Evolutionary conservation across 208 protist genomes (phyloP), one percentile per base, ranked within the genome.

Genomic region (Naegleria lovaniensis): DNA sequence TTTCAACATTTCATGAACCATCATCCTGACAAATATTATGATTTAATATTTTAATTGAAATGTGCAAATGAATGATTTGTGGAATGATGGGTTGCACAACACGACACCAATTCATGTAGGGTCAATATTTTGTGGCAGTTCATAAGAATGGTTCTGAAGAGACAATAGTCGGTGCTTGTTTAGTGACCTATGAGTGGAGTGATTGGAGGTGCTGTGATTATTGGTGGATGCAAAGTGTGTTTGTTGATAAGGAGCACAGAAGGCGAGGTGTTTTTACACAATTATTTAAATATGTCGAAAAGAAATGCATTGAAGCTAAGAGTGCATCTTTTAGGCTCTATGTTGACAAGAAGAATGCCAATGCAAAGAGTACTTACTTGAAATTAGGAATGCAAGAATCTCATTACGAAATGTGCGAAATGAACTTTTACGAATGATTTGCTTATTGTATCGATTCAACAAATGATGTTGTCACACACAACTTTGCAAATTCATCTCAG

Each of bases 211-310:
- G 83, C 38, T 29, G 5, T 29, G 22, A 87, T 51, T 87, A 87
- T 87, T 87, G 29, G 29, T 87, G 43, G 11, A 48, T 87, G 15
- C 83, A 87, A 51, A 52, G 40, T 87, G 39, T 87, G 1, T 87
- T 29, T 51, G 38, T 87, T 40, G 19, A 1, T 22, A 33, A 33
- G 29, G 83, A 87, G 11, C 40, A 51, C 29, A 40, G 83, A 9
- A 87, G 83, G 29, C 40, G 29, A 87, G 41, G 41, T 9, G 33
- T 87, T 16, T 87, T 87, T 36, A 52, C 7, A 25, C 19, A 15
- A 15, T 40, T 87, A 39, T 87, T 51, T 15, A 87, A 87, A 51
- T 22, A 48, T 5, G 39, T 40, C 0, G 33, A 87, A 40, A 41
- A 15, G 16, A 33, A 84, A 84, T 87, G 83, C 33, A 67, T 67